A percentile compares a stretch with the other conserved stretches of the same genome.
These are phyloP conservation scores for Xylaria scruposa DNA, from an alignment of 495 filamentous ascomycete species.

Conservation along the genomic window DNA sequence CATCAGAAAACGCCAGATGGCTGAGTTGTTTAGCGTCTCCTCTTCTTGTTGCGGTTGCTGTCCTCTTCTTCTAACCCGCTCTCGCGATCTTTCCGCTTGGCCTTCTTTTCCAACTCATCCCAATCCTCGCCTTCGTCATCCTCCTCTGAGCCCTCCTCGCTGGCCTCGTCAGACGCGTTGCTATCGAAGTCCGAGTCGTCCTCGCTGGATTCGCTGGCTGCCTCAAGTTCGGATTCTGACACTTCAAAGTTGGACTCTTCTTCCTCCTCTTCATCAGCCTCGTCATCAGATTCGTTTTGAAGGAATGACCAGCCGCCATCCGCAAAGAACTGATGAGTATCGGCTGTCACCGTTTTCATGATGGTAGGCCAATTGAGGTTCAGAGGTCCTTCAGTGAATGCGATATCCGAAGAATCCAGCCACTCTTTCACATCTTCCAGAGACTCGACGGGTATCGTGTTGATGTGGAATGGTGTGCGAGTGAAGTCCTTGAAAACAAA, in stretches of 20 bases:
- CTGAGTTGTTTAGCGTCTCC: constrained; percentile 41
- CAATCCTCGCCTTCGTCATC: constrained; percentile 89
- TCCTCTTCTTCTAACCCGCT: constrained; percentile 74
- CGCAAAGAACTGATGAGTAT: constrained; percentile 92
- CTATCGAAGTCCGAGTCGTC: constrained; percentile 94
- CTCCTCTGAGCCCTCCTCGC: constrained; percentile 71
- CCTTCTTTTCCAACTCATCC: constrained; percentile 91
- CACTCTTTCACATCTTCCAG: constrained; percentile 97
- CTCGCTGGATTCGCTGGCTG: constrained; percentile 78
- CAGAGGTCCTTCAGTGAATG: constrained; percentile 91
- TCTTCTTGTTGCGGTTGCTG: constrained; percentile 48
- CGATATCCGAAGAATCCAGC: constrained; percentile 93
- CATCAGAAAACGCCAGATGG: neutral
- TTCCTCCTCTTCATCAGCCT: constrained; percentile 77
- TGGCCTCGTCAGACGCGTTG: constrained; percentile 80
- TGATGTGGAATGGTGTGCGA: constrained; percentile 86
- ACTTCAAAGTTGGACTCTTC: constrained; percentile 92
- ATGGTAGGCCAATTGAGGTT: constrained; percentile 99
- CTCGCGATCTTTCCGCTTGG: constrained; percentile 85
- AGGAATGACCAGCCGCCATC: constrained; percentile 98
- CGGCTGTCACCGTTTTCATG: constrained; percentile 96
- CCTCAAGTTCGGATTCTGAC: constrained; percentile 79
- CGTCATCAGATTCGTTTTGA: constrained; percentile 83
- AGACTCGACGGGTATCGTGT: constrained; percentile 96
- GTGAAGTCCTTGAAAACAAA: constrained; percentile 97